phyloP scores from a whole-genome alignment of 805 yeast genomes.

The Metschnikowia drakensbergensis region DNA sequence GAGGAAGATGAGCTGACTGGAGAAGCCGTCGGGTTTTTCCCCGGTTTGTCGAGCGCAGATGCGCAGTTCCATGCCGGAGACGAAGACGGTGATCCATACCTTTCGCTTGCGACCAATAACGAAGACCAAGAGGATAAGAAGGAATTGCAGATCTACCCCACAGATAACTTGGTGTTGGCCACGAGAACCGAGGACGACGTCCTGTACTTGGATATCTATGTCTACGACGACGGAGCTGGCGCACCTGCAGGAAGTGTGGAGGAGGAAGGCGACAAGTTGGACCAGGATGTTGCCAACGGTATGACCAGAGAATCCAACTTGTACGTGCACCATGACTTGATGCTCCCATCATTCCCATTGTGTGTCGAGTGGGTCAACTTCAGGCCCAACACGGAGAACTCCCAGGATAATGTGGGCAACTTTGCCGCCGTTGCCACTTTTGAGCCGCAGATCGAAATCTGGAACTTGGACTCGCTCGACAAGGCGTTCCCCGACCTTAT shows the following conservation, averaged over 20 bases:
- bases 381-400: slow-evolving; percentile 44
- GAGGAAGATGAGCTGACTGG: slow-evolving; percentile 52
- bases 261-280: slow-evolving; percentile 62
- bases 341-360: slow-evolving; percentile 95
- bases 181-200: slow-evolving; percentile 96
- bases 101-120: slow-evolving; percentile 56
- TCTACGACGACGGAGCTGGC: slow-evolving; percentile 91
- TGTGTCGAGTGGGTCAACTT: slow-evolving; percentile 94
- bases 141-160: slow-evolving; percentile 81
- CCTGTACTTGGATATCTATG: slow-evolving; percentile 86
- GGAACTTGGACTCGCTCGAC: slow-evolving; percentile 92
- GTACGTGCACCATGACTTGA: slow-evolving; percentile 93
- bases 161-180: slow-evolving; percentile 85
- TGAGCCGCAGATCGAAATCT: slow-evolving; percentile 94
- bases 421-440: slow-evolving; percentile 96
- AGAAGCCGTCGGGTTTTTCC: slow-evolving; percentile 60
- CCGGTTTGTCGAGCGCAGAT: slow-evolving; percentile 56
- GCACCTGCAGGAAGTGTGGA: slow-evolving; percentile 66
- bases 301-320: slow-evolving; percentile 67
- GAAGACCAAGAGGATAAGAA: slow-evolving; percentile 74
- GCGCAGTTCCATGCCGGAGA: slow-evolving; percentile 47
- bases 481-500: slow-evolving; percentile 93
- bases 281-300: slow-evolving; percentile 74
- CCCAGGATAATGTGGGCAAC: slow-evolving; percentile 58
- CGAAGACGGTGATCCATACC: slow-evolving; percentile 50